Evolutionary conservation across 768 basidiomycete species (phyloP).

Genomic region (Mycena haematopus): DNA sequence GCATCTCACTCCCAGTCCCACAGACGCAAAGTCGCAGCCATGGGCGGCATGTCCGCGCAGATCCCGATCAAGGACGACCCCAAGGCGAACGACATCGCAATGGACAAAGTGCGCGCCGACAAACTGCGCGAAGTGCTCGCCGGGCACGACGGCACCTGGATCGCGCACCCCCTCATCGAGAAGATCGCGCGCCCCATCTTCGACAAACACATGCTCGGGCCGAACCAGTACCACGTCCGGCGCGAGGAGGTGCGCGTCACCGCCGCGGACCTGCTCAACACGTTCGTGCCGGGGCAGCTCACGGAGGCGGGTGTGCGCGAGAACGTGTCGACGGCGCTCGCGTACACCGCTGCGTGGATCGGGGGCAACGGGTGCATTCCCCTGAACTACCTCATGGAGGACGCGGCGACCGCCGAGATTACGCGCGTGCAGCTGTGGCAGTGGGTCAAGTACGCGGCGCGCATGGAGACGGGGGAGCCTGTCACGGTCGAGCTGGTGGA

Average conservation of each 20-base stretch:
- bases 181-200: conserved; percentile 89
- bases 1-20: neutral
- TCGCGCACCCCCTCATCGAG: conserved; percentile 96
- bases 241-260: conserved; percentile 90
- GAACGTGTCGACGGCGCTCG: conserved; percentile 87
- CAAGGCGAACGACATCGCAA: conserved; percentile 89
- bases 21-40: conserved; percentile 98
- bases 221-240: conserved; percentile 96
- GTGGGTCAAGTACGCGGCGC: conserved; percentile 85
- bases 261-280: conserved; percentile 84
- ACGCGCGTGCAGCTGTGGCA: conserved; percentile 98
- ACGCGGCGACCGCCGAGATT: conserved; percentile 98
- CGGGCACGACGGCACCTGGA: conserved; percentile 99
- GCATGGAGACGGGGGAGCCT: conserved; percentile 68
- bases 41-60: conserved; percentile 99
- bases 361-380: conserved; percentile 98
- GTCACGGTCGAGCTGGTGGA: conserved; percentile 77
- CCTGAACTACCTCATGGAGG: conserved; percentile 96
- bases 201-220: conserved; percentile 94
- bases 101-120: conserved; percentile 93
- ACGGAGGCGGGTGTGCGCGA: conserved; percentile 86
- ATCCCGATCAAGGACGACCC: conserved; percentile 99
- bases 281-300: conserved; percentile 83
- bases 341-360: conserved; percentile 95
- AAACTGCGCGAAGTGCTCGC: conserved; percentile 95